A percentile compares a stretch with the other conserved stretches of the same genome.
Conservation (phyloP, 1,139 yeast species). For the Geotrichum restrictum region DNA sequence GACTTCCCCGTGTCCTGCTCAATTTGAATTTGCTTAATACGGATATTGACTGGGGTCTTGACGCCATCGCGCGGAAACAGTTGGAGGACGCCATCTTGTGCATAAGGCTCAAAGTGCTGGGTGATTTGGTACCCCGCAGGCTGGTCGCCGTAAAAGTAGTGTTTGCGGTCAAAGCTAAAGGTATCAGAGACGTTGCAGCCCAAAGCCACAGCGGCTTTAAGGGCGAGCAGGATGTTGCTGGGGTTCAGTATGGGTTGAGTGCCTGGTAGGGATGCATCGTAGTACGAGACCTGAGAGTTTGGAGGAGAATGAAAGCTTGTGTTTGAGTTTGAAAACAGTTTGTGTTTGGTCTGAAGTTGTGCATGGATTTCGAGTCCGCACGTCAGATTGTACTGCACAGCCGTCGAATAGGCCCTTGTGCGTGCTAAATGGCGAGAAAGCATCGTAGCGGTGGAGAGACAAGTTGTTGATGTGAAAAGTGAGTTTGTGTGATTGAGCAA, state of each 20-base stretch:
- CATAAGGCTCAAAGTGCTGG: slow-evolving; percentile 79
- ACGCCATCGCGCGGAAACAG: slow-evolving; percentile 56
- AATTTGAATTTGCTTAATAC: slow-evolving; percentile 72
- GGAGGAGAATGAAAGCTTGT: slow-evolving; percentile 51
- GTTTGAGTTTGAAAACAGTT: slow-evolving; percentile 61
- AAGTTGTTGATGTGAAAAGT: neutral
- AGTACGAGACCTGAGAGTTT: slow-evolving; percentile 68
- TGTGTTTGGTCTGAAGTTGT: slow-evolving; percentile 68
- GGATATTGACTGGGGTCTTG: slow-evolving; percentile 28
- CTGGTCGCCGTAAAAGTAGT: slow-evolving; percentile 93
- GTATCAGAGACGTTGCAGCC: slow-evolving; percentile 53
- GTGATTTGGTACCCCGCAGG: slow-evolving; percentile 96
- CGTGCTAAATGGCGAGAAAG: neutral
- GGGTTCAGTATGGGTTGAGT: slow-evolving; percentile 81
- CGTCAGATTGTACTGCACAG: slow-evolving; percentile 46
- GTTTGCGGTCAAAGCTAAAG: slow-evolving; percentile 86
- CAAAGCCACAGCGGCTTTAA: slow-evolving; percentile 70
- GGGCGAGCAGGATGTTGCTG: slow-evolving; percentile 67
- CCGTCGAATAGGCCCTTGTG: slow-evolving; percentile 1
- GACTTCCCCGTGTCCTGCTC: slow-evolving; percentile 96
- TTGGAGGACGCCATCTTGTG: slow-evolving; percentile 57
- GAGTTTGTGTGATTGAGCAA: too few relatives aligned
- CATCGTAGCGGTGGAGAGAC: too few relatives aligned
- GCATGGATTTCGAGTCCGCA: slow-evolving; percentile 95
- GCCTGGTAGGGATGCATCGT: slow-evolving; percentile 88